Conservation (phyloP, 495 filamentous ascomycete genomes). For the Annulohypoxylon maeteangense region DNA sequence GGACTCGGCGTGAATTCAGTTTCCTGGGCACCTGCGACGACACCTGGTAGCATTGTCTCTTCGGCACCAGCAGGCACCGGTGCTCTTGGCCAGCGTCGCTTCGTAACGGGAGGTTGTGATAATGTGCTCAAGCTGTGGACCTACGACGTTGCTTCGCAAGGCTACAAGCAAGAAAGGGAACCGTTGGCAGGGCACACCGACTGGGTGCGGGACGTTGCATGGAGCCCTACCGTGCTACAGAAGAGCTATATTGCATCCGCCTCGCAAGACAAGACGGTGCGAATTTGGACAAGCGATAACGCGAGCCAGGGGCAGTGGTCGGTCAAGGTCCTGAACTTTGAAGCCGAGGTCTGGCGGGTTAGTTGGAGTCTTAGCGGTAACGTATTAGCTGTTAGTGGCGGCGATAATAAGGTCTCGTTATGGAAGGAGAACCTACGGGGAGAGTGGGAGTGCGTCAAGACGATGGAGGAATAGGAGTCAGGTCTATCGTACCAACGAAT, state of each 20-base stretch:
- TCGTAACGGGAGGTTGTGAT: constrained; percentile 94
- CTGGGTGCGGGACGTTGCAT: constrained; percentile 98
- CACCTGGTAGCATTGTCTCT: constrained; percentile 81
- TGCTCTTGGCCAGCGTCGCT: constrained; percentile 71
- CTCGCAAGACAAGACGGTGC: constrained; percentile 94
- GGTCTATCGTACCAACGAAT: neutral
- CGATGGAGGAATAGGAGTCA: constrained; percentile 82
- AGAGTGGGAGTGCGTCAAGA: constrained; percentile 95
- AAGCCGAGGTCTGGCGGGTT: constrained; percentile 91
- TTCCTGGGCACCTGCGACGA: constrained; percentile 88
- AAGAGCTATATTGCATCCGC: constrained; percentile 96
- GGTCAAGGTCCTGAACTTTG: constrained; percentile 84
- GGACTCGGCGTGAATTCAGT: constrained; percentile 93
- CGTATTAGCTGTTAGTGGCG: constrained; percentile 89
- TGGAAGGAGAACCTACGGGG: constrained; percentile 86
- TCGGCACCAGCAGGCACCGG: constrained; percentile 67
- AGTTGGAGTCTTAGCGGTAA: constrained; percentile 99
- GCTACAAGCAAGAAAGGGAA: constrained; percentile 64
- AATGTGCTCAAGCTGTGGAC: constrained; percentile 91
- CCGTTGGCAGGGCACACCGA: constrained; percentile 83
- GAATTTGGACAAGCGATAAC: constrained; percentile 90
- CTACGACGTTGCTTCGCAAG: constrained; percentile 60
- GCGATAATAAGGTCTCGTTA: constrained; percentile 95
- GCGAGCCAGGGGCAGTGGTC: constrained; percentile 75
- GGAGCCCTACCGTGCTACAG: constrained; percentile 91